Evolutionary conservation across 495 filamentous ascomycete species (phyloP).

Genomic region (Neurospora sp.): DNA sequence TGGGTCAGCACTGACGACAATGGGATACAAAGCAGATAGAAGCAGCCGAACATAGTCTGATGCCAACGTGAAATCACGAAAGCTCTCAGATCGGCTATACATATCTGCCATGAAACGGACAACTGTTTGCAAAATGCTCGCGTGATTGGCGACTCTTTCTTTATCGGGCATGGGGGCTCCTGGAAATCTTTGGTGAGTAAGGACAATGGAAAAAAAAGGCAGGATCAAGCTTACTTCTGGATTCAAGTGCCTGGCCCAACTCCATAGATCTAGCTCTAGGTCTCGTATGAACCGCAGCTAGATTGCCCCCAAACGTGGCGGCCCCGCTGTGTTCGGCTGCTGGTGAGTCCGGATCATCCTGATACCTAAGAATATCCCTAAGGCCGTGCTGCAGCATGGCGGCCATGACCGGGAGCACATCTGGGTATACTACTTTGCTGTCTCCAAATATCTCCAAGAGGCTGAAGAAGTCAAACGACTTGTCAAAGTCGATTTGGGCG

Average conservation of each 20-base stretch:
- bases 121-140: constrained; percentile 55
- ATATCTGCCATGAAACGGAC: constrained; percentile 71
- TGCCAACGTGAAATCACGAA: constrained; percentile 68
- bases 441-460: constrained; percentile 63
- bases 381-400: constrained; percentile 80
- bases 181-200: constrained; percentile 12
- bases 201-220: neutral
- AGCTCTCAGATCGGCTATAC: constrained; percentile 58
- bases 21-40: constrained; percentile 69
- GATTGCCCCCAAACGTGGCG: constrained; percentile 7
- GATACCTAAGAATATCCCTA: constrained; percentile 52
- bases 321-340: constrained; percentile 13
- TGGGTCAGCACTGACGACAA: constrained; percentile 72
- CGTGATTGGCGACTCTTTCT: constrained; percentile 41
- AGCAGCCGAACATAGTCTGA: constrained; percentile 73
- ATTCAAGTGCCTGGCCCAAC: constrained; percentile 38
- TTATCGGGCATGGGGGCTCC: constrained; percentile 28
- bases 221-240: constrained; percentile 32
- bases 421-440: constrained; percentile 60
- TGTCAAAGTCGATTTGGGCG: constrained; percentile 60
- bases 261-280: constrained; percentile 39
- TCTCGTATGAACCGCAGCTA: constrained; percentile 19
- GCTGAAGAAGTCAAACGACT: constrained; percentile 60
- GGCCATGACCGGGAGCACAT: constrained; percentile 70
- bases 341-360: constrained; percentile 48